Evolutionary conservation across 164 flowering plant species (phyloP).

Genomic region (Vitis labrusca): DNA sequence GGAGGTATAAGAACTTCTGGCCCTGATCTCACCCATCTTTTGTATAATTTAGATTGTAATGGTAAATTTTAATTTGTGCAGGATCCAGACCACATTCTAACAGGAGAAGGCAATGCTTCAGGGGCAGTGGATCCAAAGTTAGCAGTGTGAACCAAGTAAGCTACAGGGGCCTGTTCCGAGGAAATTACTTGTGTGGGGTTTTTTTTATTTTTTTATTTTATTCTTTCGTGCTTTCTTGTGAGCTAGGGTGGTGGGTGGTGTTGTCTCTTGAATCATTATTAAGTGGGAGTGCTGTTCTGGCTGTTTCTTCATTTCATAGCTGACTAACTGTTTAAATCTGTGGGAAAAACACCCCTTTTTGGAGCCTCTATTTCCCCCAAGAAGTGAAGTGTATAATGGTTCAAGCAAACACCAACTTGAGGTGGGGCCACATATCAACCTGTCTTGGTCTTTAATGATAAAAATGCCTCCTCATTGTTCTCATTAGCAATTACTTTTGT

Average conservation of each 20-base stretch:
- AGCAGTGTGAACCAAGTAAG: slow-evolving; percentile 29
- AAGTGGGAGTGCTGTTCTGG: too few species aligned
- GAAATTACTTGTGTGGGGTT: too few species aligned
- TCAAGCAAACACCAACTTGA: background rate
- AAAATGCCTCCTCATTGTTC: background rate
- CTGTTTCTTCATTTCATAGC: background rate
- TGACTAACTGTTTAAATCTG: background rate
- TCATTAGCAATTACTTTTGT: background rate
- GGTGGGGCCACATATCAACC: background rate
- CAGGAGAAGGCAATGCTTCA: slow-evolving; percentile 77
- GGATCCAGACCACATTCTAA: slow-evolving; percentile 75
- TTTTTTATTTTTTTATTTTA: too few species aligned
- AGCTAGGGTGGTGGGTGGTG: too few species aligned
- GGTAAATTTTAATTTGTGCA: slow-evolving; percentile 25
- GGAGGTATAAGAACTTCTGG: slow-evolving; percentile 58
- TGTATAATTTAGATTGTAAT: background rate
- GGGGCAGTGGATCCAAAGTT: slow-evolving; percentile 73
- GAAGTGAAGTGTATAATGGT: background rate
- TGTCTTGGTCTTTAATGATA: background rate
- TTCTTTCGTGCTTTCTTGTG: too few species aligned
- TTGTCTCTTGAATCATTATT: too few species aligned
- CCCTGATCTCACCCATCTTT: slow-evolving; percentile 4
- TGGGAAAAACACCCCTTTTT: background rate
- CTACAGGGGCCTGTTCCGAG: background rate
- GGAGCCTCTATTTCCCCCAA: background rate